Evolutionary conservation across 352 stramenopile species (phyloP).

Genomic region (Globisporangium spiculum): DNA sequence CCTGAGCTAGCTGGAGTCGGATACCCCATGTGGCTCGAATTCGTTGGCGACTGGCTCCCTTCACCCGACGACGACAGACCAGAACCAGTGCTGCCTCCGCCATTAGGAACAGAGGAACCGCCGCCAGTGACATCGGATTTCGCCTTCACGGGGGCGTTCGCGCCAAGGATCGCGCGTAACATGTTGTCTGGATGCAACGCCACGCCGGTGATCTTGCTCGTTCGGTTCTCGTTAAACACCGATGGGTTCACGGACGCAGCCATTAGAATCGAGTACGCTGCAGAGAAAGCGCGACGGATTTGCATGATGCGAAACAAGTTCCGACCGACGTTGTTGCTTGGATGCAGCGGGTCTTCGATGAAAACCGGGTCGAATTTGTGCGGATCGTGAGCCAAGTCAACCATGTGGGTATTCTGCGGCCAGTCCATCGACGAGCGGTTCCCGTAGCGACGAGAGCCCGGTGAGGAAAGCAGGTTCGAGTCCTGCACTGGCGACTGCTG

Average conservation of each 20-base stretch:
- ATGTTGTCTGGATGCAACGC: slow-evolving; percentile 78
- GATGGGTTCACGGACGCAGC: slow-evolving; percentile 48
- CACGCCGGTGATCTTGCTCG: slow-evolving; percentile 57
- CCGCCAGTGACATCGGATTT: slow-evolving; percentile 35
- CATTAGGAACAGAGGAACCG: background rate
- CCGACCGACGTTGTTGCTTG: slow-evolving; percentile 94
- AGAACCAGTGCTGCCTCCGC: background rate
- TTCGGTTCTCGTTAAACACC: slow-evolving; percentile 57
- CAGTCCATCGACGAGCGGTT: slow-evolving; percentile 71
- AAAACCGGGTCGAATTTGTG: slow-evolving; percentile 94
- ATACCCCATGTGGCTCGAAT: slow-evolving; percentile 21
- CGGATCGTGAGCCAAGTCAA: slow-evolving; percentile 73
- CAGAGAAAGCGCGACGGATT: slow-evolving; percentile 75
- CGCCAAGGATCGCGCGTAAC: slow-evolving; percentile 63
- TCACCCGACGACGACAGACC: slow-evolving; percentile 9
- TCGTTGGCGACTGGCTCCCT: slow-evolving; percentile 16
- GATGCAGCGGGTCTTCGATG: slow-evolving; percentile 93
- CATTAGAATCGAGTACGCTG: slow-evolving; percentile 70
- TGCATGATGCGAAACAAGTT: slow-evolving; percentile 96
- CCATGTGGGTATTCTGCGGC: slow-evolving; percentile 34
- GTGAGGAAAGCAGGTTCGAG: slow-evolving; percentile 52
- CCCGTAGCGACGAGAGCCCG: slow-evolving; percentile 57
- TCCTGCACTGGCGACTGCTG: slow-evolving; percentile 45
- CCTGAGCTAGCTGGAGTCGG: slow-evolving; percentile 6
- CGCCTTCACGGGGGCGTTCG: slow-evolving; percentile 47